phyloP scores from a whole-genome alignment of 2,329 filamentous ascomycete genomes.

The Aspergillus fischeri region DNA sequence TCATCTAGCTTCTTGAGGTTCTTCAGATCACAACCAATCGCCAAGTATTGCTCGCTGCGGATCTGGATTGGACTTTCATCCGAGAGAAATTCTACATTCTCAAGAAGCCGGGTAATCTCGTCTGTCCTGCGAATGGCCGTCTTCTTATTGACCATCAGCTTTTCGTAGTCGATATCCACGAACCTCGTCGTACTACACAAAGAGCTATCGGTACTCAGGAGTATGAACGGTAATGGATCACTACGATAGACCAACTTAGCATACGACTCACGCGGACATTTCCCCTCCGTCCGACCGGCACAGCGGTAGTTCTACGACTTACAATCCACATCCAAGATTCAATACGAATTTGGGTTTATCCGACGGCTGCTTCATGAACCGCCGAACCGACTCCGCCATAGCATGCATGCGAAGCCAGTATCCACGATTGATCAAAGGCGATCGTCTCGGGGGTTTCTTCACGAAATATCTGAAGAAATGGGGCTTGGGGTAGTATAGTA shows the following conservation, averaged over 20 bases:
- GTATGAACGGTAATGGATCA: conserved; percentile 83
- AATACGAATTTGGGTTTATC: conserved; percentile 67
- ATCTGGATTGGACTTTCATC: conserved; percentile 48
- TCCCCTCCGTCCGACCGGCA: neutral
- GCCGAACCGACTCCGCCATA: conserved; percentile 67
- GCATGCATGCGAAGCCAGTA: conserved; percentile 84
- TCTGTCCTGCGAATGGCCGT: conserved; percentile 61
- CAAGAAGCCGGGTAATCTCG: conserved; percentile 54
- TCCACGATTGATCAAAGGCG: conserved; percentile 85
- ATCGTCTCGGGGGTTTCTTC: conserved; percentile 72
- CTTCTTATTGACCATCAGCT: conserved; percentile 71
- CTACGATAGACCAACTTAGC: conserved; percentile 46
- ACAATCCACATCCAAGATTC: conserved; percentile 89
- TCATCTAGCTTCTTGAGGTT: conserved; percentile 59
- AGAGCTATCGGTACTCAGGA: conserved; percentile 62
- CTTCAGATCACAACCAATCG: conserved; percentile 76
- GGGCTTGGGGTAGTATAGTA: conserved; percentile 74
- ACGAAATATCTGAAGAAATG: conserved; percentile 89
- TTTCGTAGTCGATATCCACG: conserved; percentile 81
- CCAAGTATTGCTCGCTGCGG: conserved; percentile 67
- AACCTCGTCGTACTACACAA: conserved; percentile 61
- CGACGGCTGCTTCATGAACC: conserved; percentile 62
- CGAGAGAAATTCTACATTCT: conserved; percentile 38
- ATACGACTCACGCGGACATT: conserved; percentile 10
- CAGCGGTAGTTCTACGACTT: conserved; percentile 41